Conservation (phyloP, 306 rosid genomes). For the Bauhinia variegata region DNA sequence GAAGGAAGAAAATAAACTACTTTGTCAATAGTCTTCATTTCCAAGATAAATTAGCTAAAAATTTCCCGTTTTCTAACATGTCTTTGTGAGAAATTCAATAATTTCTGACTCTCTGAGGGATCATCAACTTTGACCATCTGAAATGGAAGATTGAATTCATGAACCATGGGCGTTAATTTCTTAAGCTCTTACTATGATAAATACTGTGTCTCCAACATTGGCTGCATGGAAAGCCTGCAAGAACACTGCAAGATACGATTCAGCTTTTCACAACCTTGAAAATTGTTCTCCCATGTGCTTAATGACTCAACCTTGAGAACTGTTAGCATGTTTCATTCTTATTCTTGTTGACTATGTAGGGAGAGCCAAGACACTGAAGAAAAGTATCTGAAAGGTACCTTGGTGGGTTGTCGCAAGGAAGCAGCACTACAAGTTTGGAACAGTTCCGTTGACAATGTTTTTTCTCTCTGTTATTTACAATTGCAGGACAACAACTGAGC, state of each 20-base stretch:
- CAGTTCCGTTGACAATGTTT: constrained; percentile 32
- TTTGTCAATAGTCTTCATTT: too few relatives aligned
- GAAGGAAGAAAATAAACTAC: background rate
- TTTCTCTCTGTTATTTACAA: constrained; percentile 57
- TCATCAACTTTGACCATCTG: constrained; percentile 56
- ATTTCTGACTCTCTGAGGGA: constrained; percentile 53
- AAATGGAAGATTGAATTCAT: constrained; percentile 67
- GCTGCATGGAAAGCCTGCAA: constrained; percentile 72
- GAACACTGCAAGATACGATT: constrained; percentile 30
- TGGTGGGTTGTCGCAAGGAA: constrained; percentile 66
- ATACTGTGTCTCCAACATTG: constrained; percentile 74
- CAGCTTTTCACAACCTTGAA: constrained; percentile 28
- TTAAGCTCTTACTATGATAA: constrained; percentile 62
- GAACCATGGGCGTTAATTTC: constrained; percentile 60
- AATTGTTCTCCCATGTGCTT: background rate
- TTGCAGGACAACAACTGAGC: constrained; percentile 35
- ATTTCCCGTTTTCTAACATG: too few relatives aligned
- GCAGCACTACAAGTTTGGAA: constrained; percentile 59
- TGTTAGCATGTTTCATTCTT: constrained; percentile 27
- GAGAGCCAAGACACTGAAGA: constrained; percentile 7
- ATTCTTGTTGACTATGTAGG: constrained; percentile 6
- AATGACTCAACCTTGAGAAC: background rate
- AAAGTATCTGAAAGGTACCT: constrained; percentile 50
- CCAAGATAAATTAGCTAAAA: too few relatives aligned
- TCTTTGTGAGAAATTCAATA: too few relatives aligned